phyloP scores from a whole-genome alignment of 352 stramenopile species.

The Phytophthora gonapodyides region DNA sequence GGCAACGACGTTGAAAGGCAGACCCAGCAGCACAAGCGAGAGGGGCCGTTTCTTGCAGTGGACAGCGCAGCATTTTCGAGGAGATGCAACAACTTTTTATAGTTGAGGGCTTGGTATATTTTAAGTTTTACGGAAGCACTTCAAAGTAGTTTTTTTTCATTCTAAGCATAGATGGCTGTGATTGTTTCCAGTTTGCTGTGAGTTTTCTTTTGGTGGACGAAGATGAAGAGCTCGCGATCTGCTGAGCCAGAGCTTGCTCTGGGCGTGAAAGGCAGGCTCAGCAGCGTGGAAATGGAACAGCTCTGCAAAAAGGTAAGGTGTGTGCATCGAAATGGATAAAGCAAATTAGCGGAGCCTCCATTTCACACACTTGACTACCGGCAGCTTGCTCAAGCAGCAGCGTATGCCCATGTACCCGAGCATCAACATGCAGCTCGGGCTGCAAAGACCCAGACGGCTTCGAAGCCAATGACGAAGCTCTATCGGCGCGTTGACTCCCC shows the following conservation, averaged over 20 bases:
- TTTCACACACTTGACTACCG: background rate
- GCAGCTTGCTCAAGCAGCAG: conserved; percentile 59
- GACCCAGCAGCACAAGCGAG: background rate
- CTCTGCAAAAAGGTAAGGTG: conserved; percentile 38
- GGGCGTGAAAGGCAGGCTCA: conserved; percentile 56
- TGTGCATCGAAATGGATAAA: conserved; percentile 33
- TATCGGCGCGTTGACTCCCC: conserved; percentile 47
- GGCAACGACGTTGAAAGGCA: background rate
- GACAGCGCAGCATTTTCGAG: conserved; percentile 13
- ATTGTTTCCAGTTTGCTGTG: background rate
- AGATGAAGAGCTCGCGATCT: conserved; percentile 14
- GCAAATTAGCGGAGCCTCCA: background rate
- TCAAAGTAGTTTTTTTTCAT: background rate
- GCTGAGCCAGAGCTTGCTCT: conserved; percentile 27
- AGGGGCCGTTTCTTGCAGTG: conserved; percentile 19
- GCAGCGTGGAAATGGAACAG: conserved; percentile 73
- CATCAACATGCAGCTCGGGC: conserved; percentile 14
- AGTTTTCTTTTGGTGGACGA: too few species aligned
- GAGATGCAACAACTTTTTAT: conserved; percentile 21
- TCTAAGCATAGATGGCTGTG: conserved; percentile 34
- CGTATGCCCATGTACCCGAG: conserved; percentile 58
- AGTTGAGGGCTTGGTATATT: conserved; percentile 19
- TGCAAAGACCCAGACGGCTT: conserved; percentile 16
- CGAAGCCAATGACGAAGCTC: conserved; percentile 64
- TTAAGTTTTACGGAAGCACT: too few species aligned